Conservation (phyloP, 129 eudicot genomes). For the Flaveria bidentis region DNA sequence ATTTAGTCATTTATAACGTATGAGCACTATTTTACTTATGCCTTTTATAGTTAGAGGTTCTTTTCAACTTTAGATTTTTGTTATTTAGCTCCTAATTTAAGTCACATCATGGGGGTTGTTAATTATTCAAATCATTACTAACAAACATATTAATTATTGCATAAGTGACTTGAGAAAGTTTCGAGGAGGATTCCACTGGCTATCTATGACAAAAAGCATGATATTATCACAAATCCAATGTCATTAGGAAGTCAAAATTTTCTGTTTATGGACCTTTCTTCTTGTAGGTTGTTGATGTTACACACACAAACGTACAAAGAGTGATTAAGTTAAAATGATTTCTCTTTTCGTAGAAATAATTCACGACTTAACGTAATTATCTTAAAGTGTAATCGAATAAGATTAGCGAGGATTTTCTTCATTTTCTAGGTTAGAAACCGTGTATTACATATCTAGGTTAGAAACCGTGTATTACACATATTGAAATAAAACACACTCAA, state of each 20-base stretch:
- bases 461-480: too few relatives aligned
- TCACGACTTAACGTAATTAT: too few relatives aligned
- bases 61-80: slow-evolving; percentile 28
- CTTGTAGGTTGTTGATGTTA: background rate
- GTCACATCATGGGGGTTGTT: slow-evolving; percentile 32
- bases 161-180: slow-evolving; percentile 12
- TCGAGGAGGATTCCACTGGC: slow-evolving; percentile 14
- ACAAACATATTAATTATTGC: slow-evolving; percentile 23
- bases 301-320: background rate
- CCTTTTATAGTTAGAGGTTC: background rate
- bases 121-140: slow-evolving; percentile 29
- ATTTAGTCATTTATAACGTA: background rate
- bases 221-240: background rate
- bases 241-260: slow-evolving; percentile 2
- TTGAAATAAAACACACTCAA: too few relatives aligned
- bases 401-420: too few relatives aligned
- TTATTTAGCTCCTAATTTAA: slow-evolving; percentile 11
- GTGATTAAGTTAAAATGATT: too few relatives aligned
- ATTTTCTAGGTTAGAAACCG: too few relatives aligned
- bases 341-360: too few relatives aligned
- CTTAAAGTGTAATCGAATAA: background rate
- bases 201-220: slow-evolving; percentile 9
- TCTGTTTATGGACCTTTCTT: slow-evolving; percentile 12
- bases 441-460: too few relatives aligned
- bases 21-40: background rate